Evolutionary conservation across 2,329 filamentous ascomycete genomes (phyloP).

Genomic region (Magnaporthiopsis incrustans): DNA sequence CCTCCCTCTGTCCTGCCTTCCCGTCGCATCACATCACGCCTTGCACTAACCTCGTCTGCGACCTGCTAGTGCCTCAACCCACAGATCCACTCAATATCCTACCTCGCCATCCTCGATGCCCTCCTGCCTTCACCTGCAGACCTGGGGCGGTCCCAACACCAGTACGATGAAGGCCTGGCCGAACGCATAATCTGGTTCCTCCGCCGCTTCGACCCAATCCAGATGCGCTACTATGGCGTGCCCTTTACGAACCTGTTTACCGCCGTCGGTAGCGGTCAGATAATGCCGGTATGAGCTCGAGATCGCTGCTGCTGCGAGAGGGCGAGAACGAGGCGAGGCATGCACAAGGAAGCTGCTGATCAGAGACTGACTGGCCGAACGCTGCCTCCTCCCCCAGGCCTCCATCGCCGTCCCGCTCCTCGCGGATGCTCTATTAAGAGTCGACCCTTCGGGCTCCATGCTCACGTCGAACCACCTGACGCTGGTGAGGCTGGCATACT

Average conservation of each 20-base stretch:
- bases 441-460: slow-evolving; percentile 50
- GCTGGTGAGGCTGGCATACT: slow-evolving; percentile 36
- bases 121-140: slow-evolving; percentile 19
- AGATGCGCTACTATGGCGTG: slow-evolving; percentile 42
- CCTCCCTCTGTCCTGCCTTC: neutral
- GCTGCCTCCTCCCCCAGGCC: slow-evolving; percentile 26
- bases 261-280: slow-evolving; percentile 26
- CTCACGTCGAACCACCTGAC: slow-evolving; percentile 17
- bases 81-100: slow-evolving; percentile 41
- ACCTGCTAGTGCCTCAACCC: slow-evolving; percentile 36
- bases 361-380: neutral
- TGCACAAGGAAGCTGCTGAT: slow-evolving; percentile 8
- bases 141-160: neutral
- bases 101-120: slow-evolving; percentile 37
- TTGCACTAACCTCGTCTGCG: neutral
- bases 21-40: neutral
- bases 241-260: slow-evolving; percentile 37
- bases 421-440: slow-evolving; percentile 47
- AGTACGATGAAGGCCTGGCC: slow-evolving; percentile 26
- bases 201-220: slow-evolving; percentile 38
- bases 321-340: slow-evolving; percentile 8
- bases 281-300: slow-evolving; percentile 33
- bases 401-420: slow-evolving; percentile 37
- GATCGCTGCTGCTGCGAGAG: neutral
- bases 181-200: slow-evolving; percentile 38